These are phyloP conservation scores for Rhodotorula sp. DNA, from an alignment of 1,284 basidiomycete genomes.

Conservation along the genomic window DNA sequence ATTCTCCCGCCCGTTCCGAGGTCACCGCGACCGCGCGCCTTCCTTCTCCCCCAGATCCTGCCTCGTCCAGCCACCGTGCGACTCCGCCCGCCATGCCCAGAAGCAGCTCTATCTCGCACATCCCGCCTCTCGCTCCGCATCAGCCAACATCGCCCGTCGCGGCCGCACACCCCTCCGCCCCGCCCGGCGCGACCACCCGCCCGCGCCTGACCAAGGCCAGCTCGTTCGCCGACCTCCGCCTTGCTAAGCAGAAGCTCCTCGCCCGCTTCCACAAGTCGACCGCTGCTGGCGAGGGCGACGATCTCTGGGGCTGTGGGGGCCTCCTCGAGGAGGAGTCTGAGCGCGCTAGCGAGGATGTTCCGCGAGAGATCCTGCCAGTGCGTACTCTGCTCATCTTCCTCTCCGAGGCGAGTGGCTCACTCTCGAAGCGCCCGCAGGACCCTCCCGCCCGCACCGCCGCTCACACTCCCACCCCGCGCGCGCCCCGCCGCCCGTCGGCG, in stretches of 20 bases:
- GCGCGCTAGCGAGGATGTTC: neutral
- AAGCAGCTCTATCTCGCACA: neutral
- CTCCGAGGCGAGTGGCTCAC: no score
- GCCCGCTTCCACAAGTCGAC: slow-evolving; percentile 1
- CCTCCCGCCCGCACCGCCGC: neutral
- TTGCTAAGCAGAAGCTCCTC: slow-evolving; percentile 9
- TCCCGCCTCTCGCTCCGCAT: neutral
- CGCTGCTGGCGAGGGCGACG: neutral
- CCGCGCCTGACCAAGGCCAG: slow-evolving; percentile 9
- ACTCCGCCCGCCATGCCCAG: neutral
- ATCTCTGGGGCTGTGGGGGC: neutral
- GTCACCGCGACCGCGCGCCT: neutral
- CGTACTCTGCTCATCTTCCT: neutral
- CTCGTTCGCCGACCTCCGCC: slow-evolving; percentile 21
- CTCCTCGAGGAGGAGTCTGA: neutral
- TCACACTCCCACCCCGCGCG: neutral
- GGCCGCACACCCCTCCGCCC: neutral
- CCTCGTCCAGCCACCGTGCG: neutral
- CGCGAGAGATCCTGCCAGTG: neutral
- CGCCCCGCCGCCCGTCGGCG: neutral
- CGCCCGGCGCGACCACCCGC: neutral
- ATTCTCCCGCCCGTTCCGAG: neutral
- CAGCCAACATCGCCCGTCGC: slow-evolving; percentile 6
- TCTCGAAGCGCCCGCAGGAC: neutral
- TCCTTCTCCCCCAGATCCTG: neutral